phyloP scores from a whole-genome alignment of 805 yeast species.

The Monosporozyma yasuniensis region DNA sequence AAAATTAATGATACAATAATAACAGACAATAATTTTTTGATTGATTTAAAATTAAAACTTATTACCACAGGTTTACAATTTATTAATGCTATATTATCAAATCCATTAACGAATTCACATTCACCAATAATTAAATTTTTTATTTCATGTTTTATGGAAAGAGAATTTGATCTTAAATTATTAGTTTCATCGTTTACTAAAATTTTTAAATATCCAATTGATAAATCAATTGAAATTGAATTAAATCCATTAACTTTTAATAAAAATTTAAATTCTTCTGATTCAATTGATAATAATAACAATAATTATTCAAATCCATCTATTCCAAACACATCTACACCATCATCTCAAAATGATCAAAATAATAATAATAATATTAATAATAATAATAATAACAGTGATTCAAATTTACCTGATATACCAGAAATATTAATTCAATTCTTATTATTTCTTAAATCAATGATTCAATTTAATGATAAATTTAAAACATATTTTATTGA shows the following conservation, averaged over 20 bases:
- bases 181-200: constrained; percentile 40
- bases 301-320: not conserved
- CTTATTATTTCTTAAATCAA: constrained; percentile 64
- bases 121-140: not conserved
- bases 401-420: constrained; percentile 27
- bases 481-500: constrained; percentile 40
- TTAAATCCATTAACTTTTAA: constrained; percentile 28
- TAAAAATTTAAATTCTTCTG: not conserved
- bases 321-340: too few relatives aligned
- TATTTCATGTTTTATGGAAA: constrained; percentile 37
- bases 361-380: constrained; percentile 2
- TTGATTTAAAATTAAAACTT: constrained; percentile 33
- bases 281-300: constrained; percentile 1
- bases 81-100: constrained; percentile 39
- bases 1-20: not conserved
- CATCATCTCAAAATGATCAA: too few relatives aligned
- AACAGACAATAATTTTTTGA: not conserved
- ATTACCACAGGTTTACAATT: constrained; percentile 54
- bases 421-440: constrained; percentile 49
- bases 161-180: constrained; percentile 45
- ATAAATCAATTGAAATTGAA: constrained; percentile 32
- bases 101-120: not conserved
- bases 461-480: constrained; percentile 59
- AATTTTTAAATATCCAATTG: constrained; percentile 41
- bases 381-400: constrained; percentile 8